Evolutionary conservation across 805 yeast genomes (phyloP).

Genomic region (Candida cerambycidarum): DNA sequence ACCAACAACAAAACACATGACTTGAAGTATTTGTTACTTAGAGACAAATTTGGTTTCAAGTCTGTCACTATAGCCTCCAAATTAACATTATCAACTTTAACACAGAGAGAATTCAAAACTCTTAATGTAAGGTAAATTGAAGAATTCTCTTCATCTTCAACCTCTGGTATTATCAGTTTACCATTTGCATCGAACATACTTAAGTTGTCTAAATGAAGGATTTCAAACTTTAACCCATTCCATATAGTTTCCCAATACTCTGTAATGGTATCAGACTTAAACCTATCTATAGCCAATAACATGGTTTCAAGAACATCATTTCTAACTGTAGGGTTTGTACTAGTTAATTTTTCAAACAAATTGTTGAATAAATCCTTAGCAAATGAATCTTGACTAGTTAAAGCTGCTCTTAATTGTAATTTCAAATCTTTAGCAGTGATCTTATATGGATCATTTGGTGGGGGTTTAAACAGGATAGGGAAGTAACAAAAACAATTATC

Average conservation of each 20-base stretch:
- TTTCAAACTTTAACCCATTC: constrained; percentile 86
- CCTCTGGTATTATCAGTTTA: constrained; percentile 24
- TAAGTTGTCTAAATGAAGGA: constrained; percentile 66
- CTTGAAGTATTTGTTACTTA: constrained; percentile 53
- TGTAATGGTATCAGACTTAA: constrained; percentile 48
- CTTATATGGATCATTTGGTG: constrained; percentile 83
- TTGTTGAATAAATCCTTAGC: constrained; percentile 77
- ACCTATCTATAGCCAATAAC: constrained; percentile 51
- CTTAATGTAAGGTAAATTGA: constrained; percentile 36
- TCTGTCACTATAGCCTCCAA: constrained; percentile 37
- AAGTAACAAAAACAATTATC: constrained; percentile 92
- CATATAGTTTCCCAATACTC: constrained; percentile 73
- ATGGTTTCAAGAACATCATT: constrained; percentile 71
- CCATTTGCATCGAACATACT: constrained; percentile 24
- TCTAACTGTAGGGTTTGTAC: constrained; percentile 72
- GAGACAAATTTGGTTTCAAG: constrained; percentile 50
- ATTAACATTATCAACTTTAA: constrained; percentile 8
- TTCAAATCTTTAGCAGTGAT: constrained; percentile 76
- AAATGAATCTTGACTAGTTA: constrained; percentile 59
- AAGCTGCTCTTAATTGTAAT: constrained; percentile 54
- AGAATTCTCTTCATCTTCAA: constrained; percentile 37
- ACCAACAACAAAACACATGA: constrained; percentile 65
- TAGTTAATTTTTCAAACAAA: constrained; percentile 73
- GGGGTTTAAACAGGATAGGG: constrained; percentile 94
- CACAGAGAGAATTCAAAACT: constrained; percentile 32